phyloP scores from a whole-genome alignment of 2,329 filamentous ascomycete species.

The Calcarisporium arbuscula region DNA sequence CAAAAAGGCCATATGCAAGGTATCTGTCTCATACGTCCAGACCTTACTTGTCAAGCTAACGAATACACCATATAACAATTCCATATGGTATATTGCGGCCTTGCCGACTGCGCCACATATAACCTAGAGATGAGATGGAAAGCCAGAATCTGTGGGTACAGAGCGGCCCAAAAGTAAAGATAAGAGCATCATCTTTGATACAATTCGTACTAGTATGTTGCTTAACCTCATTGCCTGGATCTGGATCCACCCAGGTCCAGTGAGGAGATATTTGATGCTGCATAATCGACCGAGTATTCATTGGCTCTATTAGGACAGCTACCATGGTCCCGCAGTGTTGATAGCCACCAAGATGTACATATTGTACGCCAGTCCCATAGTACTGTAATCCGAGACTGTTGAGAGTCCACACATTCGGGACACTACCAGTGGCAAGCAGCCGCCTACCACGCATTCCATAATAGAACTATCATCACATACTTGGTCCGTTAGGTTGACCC shows the following conservation, averaged over 20 bases:
- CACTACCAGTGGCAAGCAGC: conserved; percentile 43
- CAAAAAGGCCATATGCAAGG: background rate
- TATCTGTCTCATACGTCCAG: too few species aligned
- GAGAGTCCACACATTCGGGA: conserved; percentile 55
- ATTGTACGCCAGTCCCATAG: conserved; percentile 60
- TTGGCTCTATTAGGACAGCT: conserved; percentile 48
- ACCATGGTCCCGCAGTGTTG: conserved; percentile 53
- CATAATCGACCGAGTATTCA: conserved; percentile 37
- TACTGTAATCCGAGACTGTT: conserved; percentile 54
- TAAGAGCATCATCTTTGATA: conserved; percentile 5
- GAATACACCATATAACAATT: conserved; percentile 11
- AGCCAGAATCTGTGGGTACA: conserved; percentile 16
- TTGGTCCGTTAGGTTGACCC: conserved; percentile 61
- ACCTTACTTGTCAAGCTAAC: conserved; percentile 9
- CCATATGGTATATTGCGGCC: conserved; percentile 7
- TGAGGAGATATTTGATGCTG: conserved; percentile 28
- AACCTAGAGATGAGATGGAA: conserved; percentile 14
- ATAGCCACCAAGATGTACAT: conserved; percentile 58
- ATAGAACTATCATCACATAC: conserved; percentile 46
- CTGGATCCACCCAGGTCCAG: conserved; percentile 26
- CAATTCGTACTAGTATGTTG: conserved; percentile 29
- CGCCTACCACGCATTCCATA: conserved; percentile 10
- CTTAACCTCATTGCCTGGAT: conserved; percentile 31
- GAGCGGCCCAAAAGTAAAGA: conserved; percentile 13
- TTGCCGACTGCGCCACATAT: conserved; percentile 7